phyloP scores from a whole-genome alignment of 2,329 filamentous ascomycete genomes.

The Cladophialophora carrionii region DNA sequence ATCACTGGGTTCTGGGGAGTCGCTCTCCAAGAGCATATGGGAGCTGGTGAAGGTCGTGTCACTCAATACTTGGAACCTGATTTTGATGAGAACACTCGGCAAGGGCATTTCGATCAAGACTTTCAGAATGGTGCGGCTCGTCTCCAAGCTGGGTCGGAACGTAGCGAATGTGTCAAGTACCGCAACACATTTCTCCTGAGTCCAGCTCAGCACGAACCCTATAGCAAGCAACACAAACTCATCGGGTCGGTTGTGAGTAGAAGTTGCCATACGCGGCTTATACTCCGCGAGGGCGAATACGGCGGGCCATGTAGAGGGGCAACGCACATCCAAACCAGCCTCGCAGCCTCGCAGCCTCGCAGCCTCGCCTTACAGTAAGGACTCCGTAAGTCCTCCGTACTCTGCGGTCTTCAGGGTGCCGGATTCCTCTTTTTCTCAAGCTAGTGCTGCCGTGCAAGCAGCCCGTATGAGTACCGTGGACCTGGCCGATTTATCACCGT shows the following conservation, averaged over 20 bases:
- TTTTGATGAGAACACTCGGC: neutral
- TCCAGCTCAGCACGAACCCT: neutral
- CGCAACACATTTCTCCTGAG: neutral
- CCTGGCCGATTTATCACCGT: neutral
- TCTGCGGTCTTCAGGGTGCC: too few species aligned
- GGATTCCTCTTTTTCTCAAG: too few species aligned
- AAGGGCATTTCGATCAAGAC: neutral
- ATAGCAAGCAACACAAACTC: neutral
- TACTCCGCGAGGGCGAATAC: neutral
- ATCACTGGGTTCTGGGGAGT: neutral
- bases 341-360: too few species aligned
- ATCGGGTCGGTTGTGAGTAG: neutral
- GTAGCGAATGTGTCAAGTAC: neutral
- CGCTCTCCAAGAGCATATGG: neutral
- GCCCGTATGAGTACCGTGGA: too few species aligned
- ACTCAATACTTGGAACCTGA: neutral
- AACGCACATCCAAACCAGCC: neutral
- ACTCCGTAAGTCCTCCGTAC: too few species aligned
- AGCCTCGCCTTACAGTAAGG: too few species aligned
- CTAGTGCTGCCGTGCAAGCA: neutral
- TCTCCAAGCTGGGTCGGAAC: neutral
- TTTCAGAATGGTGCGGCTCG: neutral
- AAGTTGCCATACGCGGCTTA: neutral
- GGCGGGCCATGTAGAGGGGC: neutral
- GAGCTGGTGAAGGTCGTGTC: neutral